A percentile compares a stretch with the other conserved stretches of the same genome.
Evolutionary conservation across 164 flowering plant species (phyloP).

Genomic region (Annona cherimola): DNA sequence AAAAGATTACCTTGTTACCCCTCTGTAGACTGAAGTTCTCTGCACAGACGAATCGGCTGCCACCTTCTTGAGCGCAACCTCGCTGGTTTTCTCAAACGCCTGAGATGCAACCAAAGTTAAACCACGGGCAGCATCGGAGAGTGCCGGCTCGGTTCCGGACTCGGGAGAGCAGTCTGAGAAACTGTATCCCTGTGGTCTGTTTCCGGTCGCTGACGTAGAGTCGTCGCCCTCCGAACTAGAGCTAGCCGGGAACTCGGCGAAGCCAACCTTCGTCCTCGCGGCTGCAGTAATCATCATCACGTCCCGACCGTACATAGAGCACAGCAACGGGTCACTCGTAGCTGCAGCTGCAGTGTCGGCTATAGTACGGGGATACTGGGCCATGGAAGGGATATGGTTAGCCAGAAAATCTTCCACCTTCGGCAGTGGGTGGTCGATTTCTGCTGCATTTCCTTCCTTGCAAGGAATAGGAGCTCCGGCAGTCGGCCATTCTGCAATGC

Average conservation of each 20-base stretch:
- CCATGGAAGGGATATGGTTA: slow-evolving; percentile 37
- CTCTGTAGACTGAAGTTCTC: slow-evolving; percentile 87
- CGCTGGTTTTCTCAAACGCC: slow-evolving; percentile 22
- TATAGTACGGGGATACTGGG: slow-evolving; percentile 31
- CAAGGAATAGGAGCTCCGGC: slow-evolving; percentile 5
- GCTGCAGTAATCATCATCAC: slow-evolving; percentile 29
- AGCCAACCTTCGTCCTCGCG: slow-evolving; percentile 33
- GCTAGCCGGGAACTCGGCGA: slow-evolving; percentile 52
- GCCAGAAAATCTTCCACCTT: slow-evolving; percentile 74
- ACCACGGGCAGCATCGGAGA: slow-evolving; percentile 27
- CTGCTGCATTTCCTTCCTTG: slow-evolving; percentile 4
- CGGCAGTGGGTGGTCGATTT: slow-evolving; percentile 36
- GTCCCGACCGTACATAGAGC: slow-evolving; percentile 61
- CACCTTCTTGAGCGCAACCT: slow-evolving; percentile 45
- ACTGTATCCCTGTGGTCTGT: slow-evolving; percentile 25
- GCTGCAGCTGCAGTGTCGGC: slow-evolving; percentile 59
- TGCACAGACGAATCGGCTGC: slow-evolving; percentile 72
- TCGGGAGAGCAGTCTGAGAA: slow-evolving; percentile 39
- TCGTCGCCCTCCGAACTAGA: slow-evolving; percentile 84
- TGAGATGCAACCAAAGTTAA: slow-evolving; percentile 40
- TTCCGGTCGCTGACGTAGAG: slow-evolving; percentile 37
- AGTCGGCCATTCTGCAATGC: slow-evolving; percentile 19
- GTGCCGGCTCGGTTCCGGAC: slow-evolving; percentile 42
- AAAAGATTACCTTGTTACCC: slow-evolving; percentile 65
- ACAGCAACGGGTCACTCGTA: slow-evolving; percentile 66